Conservation (phyloP, 495 filamentous ascomycete species). For the Cairneyella variabilis region DNA sequence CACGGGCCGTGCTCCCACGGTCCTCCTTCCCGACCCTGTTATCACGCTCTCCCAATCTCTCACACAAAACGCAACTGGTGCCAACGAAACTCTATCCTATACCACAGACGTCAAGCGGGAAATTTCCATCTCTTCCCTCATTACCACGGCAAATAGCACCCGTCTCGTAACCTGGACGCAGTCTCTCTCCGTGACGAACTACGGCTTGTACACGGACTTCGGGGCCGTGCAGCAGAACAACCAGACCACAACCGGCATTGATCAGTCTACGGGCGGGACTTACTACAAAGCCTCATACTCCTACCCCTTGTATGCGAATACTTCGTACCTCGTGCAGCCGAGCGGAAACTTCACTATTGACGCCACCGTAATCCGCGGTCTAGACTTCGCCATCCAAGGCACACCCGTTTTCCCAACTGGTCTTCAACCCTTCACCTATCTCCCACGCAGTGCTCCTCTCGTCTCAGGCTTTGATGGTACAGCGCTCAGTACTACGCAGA, state of each 20-base stretch:
- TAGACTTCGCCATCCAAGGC: conserved; percentile 48
- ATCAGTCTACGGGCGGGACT: conserved; percentile 41
- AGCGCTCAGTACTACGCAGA: conserved; percentile 45
- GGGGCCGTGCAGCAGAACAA: conserved; percentile 61
- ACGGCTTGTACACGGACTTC: conserved; percentile 50
- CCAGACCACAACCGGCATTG: conserved; percentile 57
- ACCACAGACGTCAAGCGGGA: conserved; percentile 52
- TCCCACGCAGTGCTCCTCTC: conserved; percentile 21
- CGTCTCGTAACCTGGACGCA: conserved; percentile 58
- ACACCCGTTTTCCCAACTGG: conserved; percentile 58
- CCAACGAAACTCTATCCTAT: conserved; percentile 60
- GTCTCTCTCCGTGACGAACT: conserved; percentile 52
- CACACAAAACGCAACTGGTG: conserved; percentile 42
- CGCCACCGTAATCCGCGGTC: conserved; percentile 55
- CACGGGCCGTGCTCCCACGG: conserved; percentile 34
- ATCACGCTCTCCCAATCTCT: conserved; percentile 34
- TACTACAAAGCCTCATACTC: conserved; percentile 44
- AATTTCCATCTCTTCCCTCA: conserved; percentile 48
- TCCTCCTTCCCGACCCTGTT: conserved; percentile 23
- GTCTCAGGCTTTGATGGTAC: conserved; percentile 36
- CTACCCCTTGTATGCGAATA: conserved; percentile 63
- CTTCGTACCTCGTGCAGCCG: conserved; percentile 40
- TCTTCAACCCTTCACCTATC: conserved; percentile 43
- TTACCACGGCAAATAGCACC: conserved; percentile 40
- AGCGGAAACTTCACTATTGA: conserved; percentile 55